These are phyloP conservation scores for Huiozyma naganishii DNA, from an alignment of 805 yeast species.

Conservation along the genomic window DNA sequence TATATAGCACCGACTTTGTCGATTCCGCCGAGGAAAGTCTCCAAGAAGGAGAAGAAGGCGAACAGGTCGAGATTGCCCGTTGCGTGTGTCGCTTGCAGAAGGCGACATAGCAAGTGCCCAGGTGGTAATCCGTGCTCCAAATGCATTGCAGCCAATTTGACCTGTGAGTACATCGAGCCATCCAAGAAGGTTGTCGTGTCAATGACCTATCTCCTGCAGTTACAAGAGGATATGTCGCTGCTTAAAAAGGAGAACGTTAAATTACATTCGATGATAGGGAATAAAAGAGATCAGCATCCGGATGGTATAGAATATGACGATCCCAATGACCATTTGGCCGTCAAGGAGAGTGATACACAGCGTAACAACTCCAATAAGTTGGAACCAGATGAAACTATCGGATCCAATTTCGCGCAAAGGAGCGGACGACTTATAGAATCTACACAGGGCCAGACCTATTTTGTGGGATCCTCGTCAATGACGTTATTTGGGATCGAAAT, in stretches of 20 bases:
- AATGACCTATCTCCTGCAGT: conserved; percentile 52
- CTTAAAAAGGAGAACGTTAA: conserved; percentile 56
- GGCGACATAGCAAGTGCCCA: conserved; percentile 66
- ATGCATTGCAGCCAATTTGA: conserved; percentile 43
- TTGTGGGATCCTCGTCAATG: conserved; percentile 78
- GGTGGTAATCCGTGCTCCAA: conserved; percentile 67
- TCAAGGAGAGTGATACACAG: neutral
- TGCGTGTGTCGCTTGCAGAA: conserved; percentile 56
- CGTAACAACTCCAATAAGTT: neutral
- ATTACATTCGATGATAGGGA: conserved; percentile 19
- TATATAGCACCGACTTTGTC: too few species aligned
- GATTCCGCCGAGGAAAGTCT: neutral
- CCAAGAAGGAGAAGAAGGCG: neutral
- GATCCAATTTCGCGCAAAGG: conserved; percentile 61
- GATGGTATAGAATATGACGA: neutral
- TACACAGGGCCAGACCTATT: conserved; percentile 63
- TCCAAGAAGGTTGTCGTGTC: conserved; percentile 66
- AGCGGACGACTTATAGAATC: conserved; percentile 65
- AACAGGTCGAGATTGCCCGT: neutral
- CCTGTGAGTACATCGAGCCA: conserved; percentile 63
- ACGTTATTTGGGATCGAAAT: conserved; percentile 70
- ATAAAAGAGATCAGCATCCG: neutral
- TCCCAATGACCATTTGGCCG: neutral
- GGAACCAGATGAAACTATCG: conserved; percentile 36
- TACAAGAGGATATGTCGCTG: conserved; percentile 57